These are phyloP conservation scores for Fraxinus platypoda DNA, from an alignment of 305 asterid genomes.

Conservation along the genomic window DNA sequence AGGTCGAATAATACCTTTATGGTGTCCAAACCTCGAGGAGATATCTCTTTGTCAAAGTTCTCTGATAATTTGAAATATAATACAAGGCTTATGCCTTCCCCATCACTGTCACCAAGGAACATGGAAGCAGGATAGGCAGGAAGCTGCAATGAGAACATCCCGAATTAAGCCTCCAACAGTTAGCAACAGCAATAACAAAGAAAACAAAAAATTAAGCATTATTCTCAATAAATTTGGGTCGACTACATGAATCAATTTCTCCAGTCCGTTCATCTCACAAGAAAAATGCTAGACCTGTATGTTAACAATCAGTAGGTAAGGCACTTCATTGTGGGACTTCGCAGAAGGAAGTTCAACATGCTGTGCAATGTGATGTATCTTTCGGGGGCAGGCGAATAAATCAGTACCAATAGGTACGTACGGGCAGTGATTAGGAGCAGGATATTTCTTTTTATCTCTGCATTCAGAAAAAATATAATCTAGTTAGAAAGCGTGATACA, in stretches of 20 bases:
- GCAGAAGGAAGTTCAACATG: constrained; percentile 65
- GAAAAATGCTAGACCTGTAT: constrained; percentile 51
- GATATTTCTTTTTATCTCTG: constrained; percentile 77
- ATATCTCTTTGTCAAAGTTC: constrained; percentile 50
- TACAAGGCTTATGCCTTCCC: constrained; percentile 86
- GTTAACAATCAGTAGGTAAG: constrained; percentile 66
- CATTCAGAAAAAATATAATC: constrained; percentile 2
- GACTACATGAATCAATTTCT: background rate
- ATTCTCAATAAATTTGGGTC: background rate
- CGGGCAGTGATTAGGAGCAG: constrained; percentile 70
- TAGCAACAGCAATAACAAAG: background rate
- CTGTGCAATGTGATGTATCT: constrained; percentile 79
- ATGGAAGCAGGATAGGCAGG: constrained; percentile 79
- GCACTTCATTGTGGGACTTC: constrained; percentile 48
- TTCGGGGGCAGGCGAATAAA: constrained; percentile 59
- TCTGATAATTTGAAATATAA: constrained; percentile 67
- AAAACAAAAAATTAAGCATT: background rate
- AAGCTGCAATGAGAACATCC: constrained; percentile 46
- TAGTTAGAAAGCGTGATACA: background rate
- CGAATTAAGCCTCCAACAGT: background rate
- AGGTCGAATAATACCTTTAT: constrained; percentile 50
- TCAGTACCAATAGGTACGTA: constrained; percentile 73
- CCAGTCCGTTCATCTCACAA: background rate
- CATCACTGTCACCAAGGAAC: constrained; percentile 75
- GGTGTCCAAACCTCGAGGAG: constrained; percentile 49